A percentile compares a stretch with the other conserved stretches of the same genome.
These are phyloP conservation scores for Cutaneotrichosporon curvatum DNA, from an alignment of 1,284 basidiomycete genomes.

Conservation along the genomic window DNA sequence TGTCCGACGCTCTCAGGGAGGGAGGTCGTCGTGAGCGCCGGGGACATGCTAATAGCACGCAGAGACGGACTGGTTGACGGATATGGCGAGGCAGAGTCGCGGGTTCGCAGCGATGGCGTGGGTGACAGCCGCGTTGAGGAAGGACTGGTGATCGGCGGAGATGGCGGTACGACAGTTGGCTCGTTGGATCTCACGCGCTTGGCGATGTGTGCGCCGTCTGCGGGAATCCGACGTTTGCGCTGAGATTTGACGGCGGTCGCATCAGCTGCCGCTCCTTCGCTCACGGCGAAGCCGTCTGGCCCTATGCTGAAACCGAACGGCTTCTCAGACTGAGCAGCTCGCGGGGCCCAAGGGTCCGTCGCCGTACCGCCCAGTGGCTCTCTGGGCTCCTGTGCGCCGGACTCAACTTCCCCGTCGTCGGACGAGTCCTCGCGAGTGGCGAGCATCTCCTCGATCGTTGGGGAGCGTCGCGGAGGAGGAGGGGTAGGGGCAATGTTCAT, in stretches of 20 bases:
- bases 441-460: slow-evolving; percentile 21
- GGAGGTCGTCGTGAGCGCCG: slow-evolving; percentile 1
- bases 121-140: background rate
- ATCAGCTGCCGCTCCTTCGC: background rate
- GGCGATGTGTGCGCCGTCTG: too few relatives aligned
- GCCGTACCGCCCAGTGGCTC: background rate
- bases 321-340: background rate
- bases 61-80: slow-evolving; percentile 1
- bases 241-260: too few relatives aligned
- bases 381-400: background rate
- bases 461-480: slow-evolving; percentile 1
- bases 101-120: background rate
- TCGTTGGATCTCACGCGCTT: background rate
- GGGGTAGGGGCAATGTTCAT: background rate
- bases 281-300: slow-evolving; percentile 19
- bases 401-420: slow-evolving; percentile 16
- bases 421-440: slow-evolving; percentile 22
- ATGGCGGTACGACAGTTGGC: background rate
- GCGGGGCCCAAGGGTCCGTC: background rate
- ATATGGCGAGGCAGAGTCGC: background rate
- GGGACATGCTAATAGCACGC: slow-evolving; percentile 10
- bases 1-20: background rate
- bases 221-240: too few relatives aligned
- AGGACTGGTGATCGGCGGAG: slow-evolving; percentile 1
- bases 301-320: slow-evolving; percentile 31